phyloP scores from a whole-genome alignment of 495 filamentous ascomycete species.

The Astrothelium subdiscretum region DNA sequence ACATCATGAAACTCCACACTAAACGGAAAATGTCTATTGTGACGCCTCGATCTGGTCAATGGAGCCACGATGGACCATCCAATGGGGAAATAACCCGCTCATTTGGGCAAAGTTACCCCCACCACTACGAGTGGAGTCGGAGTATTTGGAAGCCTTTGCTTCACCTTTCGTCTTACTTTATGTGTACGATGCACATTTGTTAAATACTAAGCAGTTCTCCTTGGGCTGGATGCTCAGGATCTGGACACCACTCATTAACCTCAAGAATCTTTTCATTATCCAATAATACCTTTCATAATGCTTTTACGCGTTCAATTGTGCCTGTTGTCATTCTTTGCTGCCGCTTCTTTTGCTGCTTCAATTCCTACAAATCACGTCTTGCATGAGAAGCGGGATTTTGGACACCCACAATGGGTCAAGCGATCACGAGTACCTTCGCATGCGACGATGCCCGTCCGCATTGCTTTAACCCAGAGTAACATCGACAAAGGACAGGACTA shows the following conservation, averaged over 20 bases:
- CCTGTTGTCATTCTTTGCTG: not conserved
- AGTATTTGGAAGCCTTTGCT: not conserved
- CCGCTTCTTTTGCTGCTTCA: not conserved
- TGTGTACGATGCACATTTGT: not conserved
- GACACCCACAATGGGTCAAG: constrained; percentile 4
- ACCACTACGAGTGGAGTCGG: not conserved
- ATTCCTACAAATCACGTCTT: constrained; percentile 3
- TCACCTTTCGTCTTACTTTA: not conserved
- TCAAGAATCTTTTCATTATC: not conserved
- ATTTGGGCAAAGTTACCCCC: not conserved
- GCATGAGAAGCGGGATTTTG: constrained; percentile 7
- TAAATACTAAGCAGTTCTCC: not conserved
- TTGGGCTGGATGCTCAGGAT: not conserved
- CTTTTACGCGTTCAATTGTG: not conserved
- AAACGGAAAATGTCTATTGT: not conserved
- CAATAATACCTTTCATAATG: constrained; percentile 1
- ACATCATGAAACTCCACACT: not conserved
- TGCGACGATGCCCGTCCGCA: constrained; percentile 11
- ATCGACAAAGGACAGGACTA: constrained; percentile 8
- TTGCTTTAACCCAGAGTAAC: constrained; percentile 7
- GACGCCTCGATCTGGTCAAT: not conserved
- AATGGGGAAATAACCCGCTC: too few relatives aligned
- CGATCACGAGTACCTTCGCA: not conserved
- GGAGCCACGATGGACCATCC: not conserved
- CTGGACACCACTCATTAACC: not conserved